Evolutionary conservation across 2,329 filamentous ascomycete species (phyloP).

Genomic region (Aspergillus fijiensis): DNA sequence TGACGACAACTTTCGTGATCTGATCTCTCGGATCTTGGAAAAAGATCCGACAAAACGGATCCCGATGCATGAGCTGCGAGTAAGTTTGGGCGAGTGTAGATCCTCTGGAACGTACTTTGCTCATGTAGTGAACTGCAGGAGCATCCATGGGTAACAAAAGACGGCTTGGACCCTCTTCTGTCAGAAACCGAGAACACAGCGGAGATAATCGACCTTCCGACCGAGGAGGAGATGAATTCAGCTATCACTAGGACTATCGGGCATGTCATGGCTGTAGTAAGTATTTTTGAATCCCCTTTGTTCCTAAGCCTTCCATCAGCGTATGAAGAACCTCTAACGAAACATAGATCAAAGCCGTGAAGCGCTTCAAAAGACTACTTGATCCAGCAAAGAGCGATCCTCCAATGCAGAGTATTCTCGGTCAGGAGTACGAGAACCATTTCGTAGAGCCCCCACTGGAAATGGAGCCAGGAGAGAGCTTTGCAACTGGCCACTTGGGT

Average conservation of each 20-base stretch:
- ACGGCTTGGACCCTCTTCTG: conserved; percentile 74
- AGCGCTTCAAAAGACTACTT: conserved; percentile 78
- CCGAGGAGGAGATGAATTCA: conserved; percentile 83
- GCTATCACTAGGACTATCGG: conserved; percentile 90
- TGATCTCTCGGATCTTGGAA: conserved; percentile 72
- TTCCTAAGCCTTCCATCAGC: background rate
- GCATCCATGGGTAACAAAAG: conserved; percentile 89
- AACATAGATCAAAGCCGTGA: conserved; percentile 79
- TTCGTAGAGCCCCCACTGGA: conserved; percentile 59
- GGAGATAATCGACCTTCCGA: conserved; percentile 76
- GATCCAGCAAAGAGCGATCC: conserved; percentile 52
- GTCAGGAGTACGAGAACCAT: conserved; percentile 52
- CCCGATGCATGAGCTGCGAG: conserved; percentile 75
- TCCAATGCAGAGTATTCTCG: conserved; percentile 60
- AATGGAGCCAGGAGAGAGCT: conserved; percentile 45
- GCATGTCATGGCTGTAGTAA: conserved; percentile 77
- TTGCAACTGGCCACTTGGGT: conserved; percentile 23
- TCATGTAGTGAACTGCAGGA: conserved; percentile 53
- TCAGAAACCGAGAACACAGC: conserved; percentile 83
- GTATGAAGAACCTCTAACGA: conserved; percentile 5
- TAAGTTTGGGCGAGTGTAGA: conserved; percentile 47
- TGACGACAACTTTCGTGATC: conserved; percentile 68
- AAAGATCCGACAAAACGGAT: conserved; percentile 85
- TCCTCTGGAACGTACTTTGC: background rate
- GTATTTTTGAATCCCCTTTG: conserved; percentile 5